Base-by-base conservation (phyloP, 2,329 filamentous ascomycete species). In the Botryotinia convoluta region DNA sequence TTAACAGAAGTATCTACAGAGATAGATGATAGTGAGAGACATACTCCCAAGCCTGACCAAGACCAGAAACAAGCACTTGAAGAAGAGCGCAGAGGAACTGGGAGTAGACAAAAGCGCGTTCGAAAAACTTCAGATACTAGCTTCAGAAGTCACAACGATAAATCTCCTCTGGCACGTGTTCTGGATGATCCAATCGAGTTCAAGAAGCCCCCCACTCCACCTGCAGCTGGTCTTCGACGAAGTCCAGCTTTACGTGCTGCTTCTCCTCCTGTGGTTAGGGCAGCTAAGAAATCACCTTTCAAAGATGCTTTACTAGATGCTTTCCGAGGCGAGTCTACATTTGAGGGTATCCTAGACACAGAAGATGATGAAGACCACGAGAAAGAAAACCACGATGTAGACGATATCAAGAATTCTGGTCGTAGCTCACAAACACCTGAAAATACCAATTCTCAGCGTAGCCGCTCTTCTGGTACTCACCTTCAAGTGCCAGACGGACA, bases 291-390 rank as follows among this genome's bases (percentile, higher is more conserved):
- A 78, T 84, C 84, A 51, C 86, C 86, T 0, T 84, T 91, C 71
- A 85, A 89, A 35, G 89, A 90, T 59, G 85, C 86, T 63, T 81
- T 91, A 14, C 87, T 87, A 71, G 88, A 89, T 74, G 89, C 89
- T 5, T 91, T 91, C 77, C 86, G 86, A 57, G 89, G 89, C 44
- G 88, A 91, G 79, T 91, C 89, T 2, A 84, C 81, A 12, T 75
- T 78, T 44, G 71, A 74, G 42, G 70, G 67, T 37, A 75, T 77
- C 16, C 77, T 74, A 64, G 76, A 77, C 6, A 29, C 51, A 26
- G 37, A 61, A 62, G 71, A 72, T 45, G 60, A 72, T 57, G 61
- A 59, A 9, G 44, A 76, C 18, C 74, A 75, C 64, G 77, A 79
- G 60, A 72, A 71, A 45, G 76, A 79, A 14, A 77, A 76, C n/a